Evolutionary conservation across 1,284 basidiomycete genomes (phyloP), one percentile per base, ranked within the genome.

Genomic region (Tilletia indica): DNA sequence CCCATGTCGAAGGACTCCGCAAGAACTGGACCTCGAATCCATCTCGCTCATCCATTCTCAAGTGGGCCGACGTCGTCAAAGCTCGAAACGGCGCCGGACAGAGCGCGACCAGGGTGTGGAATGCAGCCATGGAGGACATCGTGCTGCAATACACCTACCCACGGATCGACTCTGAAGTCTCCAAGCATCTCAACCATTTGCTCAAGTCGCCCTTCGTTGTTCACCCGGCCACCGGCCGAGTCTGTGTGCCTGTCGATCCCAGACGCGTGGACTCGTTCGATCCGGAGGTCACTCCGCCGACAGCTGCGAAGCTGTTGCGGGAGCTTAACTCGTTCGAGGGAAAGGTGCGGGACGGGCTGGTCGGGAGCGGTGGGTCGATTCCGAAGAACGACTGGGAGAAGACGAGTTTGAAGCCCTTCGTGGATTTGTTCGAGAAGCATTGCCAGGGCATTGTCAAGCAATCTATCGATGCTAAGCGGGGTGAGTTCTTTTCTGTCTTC

Each of bases 171-270:
- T 91, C 93, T 5, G 96, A 99, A 85, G 96, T 99, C 16, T 95
- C 94, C 1, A 97, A 98, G 82, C 93, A 96, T 81, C 89, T 94
- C 71, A 99, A 99, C 86, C 97, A 99, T 86, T 88, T 99, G 87
- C 89, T 99, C 74, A 99, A 99, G 85, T 91, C 93, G 36, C 97
- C 97, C 0, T 99, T 99, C 85, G 97, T 94, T 82, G 88, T 99
- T 0, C 96, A 99, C 85, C 96, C 97, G 0, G 93, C 93, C 74
- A 99, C 97, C 1, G 95, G 95, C 0, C 89, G 94, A 54, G 90
- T 99, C 11, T 99, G 96, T 85, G 93, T 99, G 0, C 97, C 97
- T 0, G 87, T 99, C 39, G 91, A 97, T 80, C 91, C 93, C 1
- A 86, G 86, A 45, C 85, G 86, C 45, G 89, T 96, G n/a, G 90